Evolutionary conservation across 1,284 basidiomycete genomes (phyloP), one percentile per base, ranked within the genome.

Genomic region (Cryptococcus hybrid): DNA sequence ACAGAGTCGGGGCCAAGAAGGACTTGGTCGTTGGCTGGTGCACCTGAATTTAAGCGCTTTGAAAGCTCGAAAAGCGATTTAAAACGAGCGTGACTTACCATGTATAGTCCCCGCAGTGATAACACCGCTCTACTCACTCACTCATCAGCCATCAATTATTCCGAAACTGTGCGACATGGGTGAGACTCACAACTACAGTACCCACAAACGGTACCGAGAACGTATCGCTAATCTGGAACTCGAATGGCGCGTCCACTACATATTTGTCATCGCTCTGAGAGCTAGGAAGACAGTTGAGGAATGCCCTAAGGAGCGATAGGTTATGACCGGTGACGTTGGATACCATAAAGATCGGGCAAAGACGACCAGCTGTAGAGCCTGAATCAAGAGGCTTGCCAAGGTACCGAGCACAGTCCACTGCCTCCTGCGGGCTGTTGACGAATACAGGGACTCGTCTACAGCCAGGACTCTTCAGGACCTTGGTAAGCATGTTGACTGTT

Each of bases 321-420:
- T 92, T 92, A 63, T 89, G 85, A 15, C 96, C 96, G 1, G 92
- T 95, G 7, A 98, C 93, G 71, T 98, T 99, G 8, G 92, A 96
- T 36, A 96, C 82, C 73, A 89, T 87, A 79, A 98, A 97, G 61
- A 96, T 88, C 0, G 94, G 94, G 70, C 92, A 95, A 69, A 96
- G 76, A 70, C 90, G 91, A 55, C 3, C 47, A 43, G 42, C 4
- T 5, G 12, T 24, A 45, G 61, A 61, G 7, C 45, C 55, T 48
- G 62, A 52, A 0, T 61, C 58, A 4, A 87, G 84, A 64, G 92
- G 92, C 0, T 83, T 80, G 47, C 86, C 84, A n/a, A 37, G 89
- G 83, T 48, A 92, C 74, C 73, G 62, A 3, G 76, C 73, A 50
- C 74, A 74, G 54, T 92, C 90, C 3, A 91, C 84, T 0, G 90